These are phyloP conservation scores for Tulasnella sp. DNA, from an alignment of 768 basidiomycete genomes.

Conservation along the genomic window DNA sequence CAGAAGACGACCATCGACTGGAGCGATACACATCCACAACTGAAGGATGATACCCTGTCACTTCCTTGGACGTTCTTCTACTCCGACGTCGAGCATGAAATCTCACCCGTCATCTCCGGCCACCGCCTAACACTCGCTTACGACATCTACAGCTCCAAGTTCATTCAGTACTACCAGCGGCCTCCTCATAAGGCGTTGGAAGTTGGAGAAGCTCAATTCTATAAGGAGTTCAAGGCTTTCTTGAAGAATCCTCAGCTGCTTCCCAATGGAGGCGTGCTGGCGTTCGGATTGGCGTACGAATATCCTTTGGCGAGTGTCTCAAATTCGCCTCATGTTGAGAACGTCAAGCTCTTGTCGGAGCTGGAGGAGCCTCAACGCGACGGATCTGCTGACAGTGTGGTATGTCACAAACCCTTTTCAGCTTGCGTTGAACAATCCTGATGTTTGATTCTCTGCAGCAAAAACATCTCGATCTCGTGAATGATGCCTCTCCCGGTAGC, in stretches of 20 bases:
- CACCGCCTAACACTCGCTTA: slow-evolving; percentile 35
- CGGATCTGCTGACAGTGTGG: background rate
- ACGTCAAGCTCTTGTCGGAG: background rate
- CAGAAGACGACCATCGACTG: slow-evolving; percentile 3
- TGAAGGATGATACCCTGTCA: background rate
- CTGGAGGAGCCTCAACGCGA: background rate
- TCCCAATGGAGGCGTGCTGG: slow-evolving; percentile 12
- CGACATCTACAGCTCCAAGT: slow-evolving; percentile 16
- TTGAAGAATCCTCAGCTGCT: slow-evolving; percentile 5
- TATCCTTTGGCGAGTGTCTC: background rate
- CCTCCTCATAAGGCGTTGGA: no score
- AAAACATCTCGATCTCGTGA: background rate
- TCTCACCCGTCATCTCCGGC: slow-evolving; percentile 32
- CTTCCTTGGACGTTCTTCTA: slow-evolving; percentile 35
- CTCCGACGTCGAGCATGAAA: slow-evolving; percentile 38
- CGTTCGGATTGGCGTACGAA: slow-evolving; percentile 14
- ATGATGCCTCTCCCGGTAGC: no score
- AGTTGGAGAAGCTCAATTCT: background rate
- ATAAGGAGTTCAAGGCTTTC: background rate
- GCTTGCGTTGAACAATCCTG: background rate
- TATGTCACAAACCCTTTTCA: background rate
- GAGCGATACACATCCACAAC: background rate
- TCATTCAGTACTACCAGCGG: background rate
- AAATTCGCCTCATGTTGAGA: background rate
- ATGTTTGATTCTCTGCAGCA: background rate